A percentile compares a stretch with the other conserved stretches of the same genome.
Evolutionary conservation across 345 rosid species (phyloP).

Genomic region (Linum trigynum): DNA sequence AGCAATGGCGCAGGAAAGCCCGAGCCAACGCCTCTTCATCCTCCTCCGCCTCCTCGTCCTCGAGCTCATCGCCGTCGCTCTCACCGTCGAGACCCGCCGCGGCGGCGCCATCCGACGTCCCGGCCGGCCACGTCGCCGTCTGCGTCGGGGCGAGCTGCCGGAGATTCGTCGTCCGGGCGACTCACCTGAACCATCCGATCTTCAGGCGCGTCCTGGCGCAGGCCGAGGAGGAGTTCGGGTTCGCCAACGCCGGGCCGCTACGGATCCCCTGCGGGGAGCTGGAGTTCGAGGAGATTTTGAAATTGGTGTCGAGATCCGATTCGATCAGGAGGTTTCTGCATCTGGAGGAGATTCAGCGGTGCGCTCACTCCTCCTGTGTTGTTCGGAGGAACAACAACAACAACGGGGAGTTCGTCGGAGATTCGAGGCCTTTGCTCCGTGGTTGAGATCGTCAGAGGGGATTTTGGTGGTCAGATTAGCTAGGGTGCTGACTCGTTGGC

Average conservation of each 20-base stretch:
- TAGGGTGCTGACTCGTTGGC: neutral
- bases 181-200: conserved; percentile 76
- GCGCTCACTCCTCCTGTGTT: conserved; percentile 41
- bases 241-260: conserved; percentile 54
- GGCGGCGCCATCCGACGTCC: neutral
- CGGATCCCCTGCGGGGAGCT: conserved; percentile 78
- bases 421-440: conserved; percentile 62
- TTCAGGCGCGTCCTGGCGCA: conserved; percentile 51
- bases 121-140: conserved; percentile 46
- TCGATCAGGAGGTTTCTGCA: conserved; percentile 16
- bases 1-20: conserved; percentile 69
- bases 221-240: conserved; percentile 92
- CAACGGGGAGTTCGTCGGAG: conserved; percentile 21
- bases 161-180: conserved; percentile 66
- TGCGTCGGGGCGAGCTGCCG: conserved; percentile 46
- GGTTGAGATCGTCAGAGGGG: conserved; percentile 7
- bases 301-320: conserved; percentile 31
- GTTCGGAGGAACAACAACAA: conserved; percentile 18
- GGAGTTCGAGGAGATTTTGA: conserved; percentile 58
- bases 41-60: conserved; percentile 28
- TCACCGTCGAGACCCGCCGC: conserved; percentile 52
- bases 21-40: conserved; percentile 30
- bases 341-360: conserved; percentile 42
- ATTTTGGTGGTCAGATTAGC: neutral
- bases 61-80: conserved; percentile 10